Evolutionary conservation across 2,329 filamentous ascomycete genomes (phyloP).

Genomic region (Colletotrichum lentis): DNA sequence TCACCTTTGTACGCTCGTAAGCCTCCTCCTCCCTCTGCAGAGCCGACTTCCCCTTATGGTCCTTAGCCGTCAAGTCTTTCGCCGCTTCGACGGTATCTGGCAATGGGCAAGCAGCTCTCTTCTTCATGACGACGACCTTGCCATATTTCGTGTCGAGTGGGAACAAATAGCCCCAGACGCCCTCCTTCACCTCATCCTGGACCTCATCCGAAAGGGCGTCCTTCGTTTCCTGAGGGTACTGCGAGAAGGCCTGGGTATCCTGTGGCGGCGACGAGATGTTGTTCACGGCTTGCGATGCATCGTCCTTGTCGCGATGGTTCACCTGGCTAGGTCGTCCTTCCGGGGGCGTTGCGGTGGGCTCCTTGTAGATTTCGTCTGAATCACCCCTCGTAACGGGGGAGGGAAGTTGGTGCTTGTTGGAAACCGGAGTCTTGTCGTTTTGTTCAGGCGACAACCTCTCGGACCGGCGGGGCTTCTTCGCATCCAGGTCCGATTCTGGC

Average conservation of each 20-base stretch:
- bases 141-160: constrained; percentile 76
- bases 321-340: constrained; percentile 65
- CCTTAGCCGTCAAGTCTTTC: constrained; percentile 49
- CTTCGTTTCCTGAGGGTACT: constrained; percentile 75
- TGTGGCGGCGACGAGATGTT: constrained; percentile 68
- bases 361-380: constrained; percentile 66
- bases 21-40: constrained; percentile 63
- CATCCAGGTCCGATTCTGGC: constrained; percentile 69
- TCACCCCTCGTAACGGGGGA: constrained; percentile 76
- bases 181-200: constrained; percentile 81
- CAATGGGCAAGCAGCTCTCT: constrained; percentile 73
- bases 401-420: constrained; percentile 74
- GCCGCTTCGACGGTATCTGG: constrained; percentile 56
- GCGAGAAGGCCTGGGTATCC: constrained; percentile 69
- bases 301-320: constrained; percentile 60
- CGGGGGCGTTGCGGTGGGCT: constrained; percentile 75
- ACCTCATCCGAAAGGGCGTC: constrained; percentile 80
- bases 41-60: constrained; percentile 56
- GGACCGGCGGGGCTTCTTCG: constrained; percentile 86
- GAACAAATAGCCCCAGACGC: constrained; percentile 95
- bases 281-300: constrained; percentile 51
- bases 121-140: constrained; percentile 76
- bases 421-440: constrained; percentile 65
- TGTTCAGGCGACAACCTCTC: constrained; percentile 70
- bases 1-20: constrained; percentile 69